Percentiles rank a stretch among this genome's conserved stretches.
Evolutionary conservation across 2,329 filamentous ascomycete species (phyloP).

Genomic region (Fusarium ramigenum): DNA sequence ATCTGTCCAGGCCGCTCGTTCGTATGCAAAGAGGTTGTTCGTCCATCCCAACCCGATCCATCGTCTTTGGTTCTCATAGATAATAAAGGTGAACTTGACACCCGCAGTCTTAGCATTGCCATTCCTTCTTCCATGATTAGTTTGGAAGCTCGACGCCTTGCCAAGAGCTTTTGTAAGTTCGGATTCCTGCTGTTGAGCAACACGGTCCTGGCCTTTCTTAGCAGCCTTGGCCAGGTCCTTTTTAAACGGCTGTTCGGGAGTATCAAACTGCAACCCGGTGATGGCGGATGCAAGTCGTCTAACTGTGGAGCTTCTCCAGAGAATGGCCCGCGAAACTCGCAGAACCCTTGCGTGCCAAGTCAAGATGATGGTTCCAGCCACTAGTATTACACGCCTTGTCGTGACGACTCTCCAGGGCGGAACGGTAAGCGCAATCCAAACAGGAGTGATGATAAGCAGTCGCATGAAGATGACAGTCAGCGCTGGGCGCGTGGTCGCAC

Average conservation of each 20-base stretch:
- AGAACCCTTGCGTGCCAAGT: constrained; percentile 94
- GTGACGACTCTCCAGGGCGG: constrained; percentile 88
- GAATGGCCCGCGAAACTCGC: constrained; percentile 82
- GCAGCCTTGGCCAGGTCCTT: constrained; percentile 42
- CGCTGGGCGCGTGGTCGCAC: constrained; percentile 88
- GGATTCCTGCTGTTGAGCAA: constrained; percentile 47
- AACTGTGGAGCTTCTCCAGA: constrained; percentile 87
- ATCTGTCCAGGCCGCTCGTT: constrained; percentile 92
- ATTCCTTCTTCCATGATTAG: constrained; percentile 40
- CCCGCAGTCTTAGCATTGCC: constrained; percentile 71
- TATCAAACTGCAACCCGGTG: constrained; percentile 81
- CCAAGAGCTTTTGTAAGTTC: constrained; percentile 58
- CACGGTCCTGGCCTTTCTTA: constrained; percentile 29
- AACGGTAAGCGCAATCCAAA: constrained; percentile 86
- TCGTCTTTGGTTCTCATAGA: constrained; percentile 95
- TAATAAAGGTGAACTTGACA: constrained; percentile 93
- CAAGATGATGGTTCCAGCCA: constrained; percentile 84
- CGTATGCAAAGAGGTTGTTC: constrained; percentile 87
- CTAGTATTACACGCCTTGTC: constrained; percentile 82
- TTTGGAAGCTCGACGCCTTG: constrained; percentile 39
- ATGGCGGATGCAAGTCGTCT: constrained; percentile 75
- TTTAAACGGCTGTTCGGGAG: constrained; percentile 50
- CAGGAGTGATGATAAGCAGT: constrained; percentile 84
- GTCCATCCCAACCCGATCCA: constrained; percentile 98
- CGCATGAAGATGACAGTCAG: constrained; percentile 90